A percentile compares a stretch with the other conserved stretches of the same genome.
Conservation (phyloP, 768 basidiomycete species). For the Chalciporus chontae region DNA sequence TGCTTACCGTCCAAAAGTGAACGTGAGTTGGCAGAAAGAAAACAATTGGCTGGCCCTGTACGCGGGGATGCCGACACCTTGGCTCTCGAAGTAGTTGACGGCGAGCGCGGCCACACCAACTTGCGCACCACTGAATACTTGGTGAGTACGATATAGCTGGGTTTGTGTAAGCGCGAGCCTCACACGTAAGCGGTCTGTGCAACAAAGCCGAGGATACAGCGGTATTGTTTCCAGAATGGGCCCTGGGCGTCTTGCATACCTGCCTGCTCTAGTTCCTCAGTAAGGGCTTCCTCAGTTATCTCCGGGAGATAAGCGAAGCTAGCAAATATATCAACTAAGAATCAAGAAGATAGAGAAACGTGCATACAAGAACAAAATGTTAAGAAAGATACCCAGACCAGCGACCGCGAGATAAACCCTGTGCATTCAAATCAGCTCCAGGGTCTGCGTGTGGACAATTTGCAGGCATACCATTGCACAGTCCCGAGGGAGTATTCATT, state of each 20-base stretch:
- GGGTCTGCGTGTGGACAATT: neutral
- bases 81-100: slow-evolving; percentile 68
- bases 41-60: slow-evolving; percentile 60
- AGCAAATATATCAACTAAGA: neutral
- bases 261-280: slow-evolving; percentile 43
- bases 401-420: slow-evolving; percentile 68
- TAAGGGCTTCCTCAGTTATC: slow-evolving; percentile 64
- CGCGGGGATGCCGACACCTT: slow-evolving; percentile 49
- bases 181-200: slow-evolving; percentile 69
- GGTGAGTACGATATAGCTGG: neutral
- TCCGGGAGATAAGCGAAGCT: slow-evolving; percentile 68
- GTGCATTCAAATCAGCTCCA: slow-evolving; percentile 1
- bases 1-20: slow-evolving; percentile 54
- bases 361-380: slow-evolving; percentile 60
- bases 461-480: slow-evolving; percentile 52
- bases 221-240: slow-evolving; percentile 67
- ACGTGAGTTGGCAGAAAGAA: slow-evolving; percentile 70
- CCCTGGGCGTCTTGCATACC: slow-evolving; percentile 42
- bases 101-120: slow-evolving; percentile 65
- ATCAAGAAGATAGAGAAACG: neutral
- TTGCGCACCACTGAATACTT: slow-evolving; percentile 50
- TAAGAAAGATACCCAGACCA: slow-evolving; percentile 58
- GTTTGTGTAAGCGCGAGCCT: slow-evolving; percentile 17
- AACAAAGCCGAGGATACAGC: slow-evolving; percentile 68
- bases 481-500: slow-evolving; percentile 61